Conservation (phyloP, 2,329 filamentous ascomycete species). For the Drechmeria coniospora region DNA sequence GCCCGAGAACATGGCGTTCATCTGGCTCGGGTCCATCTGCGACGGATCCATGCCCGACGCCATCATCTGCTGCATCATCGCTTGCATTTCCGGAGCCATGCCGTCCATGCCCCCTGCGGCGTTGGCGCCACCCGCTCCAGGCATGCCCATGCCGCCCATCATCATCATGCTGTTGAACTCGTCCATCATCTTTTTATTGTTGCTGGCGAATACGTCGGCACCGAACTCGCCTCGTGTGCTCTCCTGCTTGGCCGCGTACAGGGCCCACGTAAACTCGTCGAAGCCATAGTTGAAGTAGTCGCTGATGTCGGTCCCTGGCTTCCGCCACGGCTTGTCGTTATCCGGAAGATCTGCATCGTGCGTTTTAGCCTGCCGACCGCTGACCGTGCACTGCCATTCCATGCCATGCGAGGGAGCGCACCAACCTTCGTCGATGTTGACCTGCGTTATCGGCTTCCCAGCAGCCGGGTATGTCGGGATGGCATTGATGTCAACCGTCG, state of each 20-base stretch:
- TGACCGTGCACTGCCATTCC: no score
- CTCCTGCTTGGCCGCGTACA: conserved; percentile 84
- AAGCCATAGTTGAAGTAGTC: conserved; percentile 99
- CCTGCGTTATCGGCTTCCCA: conserved; percentile 66
- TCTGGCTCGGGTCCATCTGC: conserved; percentile 46
- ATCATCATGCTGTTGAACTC: conserved; percentile 56
- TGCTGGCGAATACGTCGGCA: conserved; percentile 45
- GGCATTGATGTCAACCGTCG: conserved; percentile 70
- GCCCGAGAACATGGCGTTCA: conserved; percentile 43
- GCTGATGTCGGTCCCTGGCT: conserved; percentile 83
- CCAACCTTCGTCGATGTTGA: conserved; percentile 55
- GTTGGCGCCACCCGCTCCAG: conserved; percentile 17
- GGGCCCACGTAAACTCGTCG: conserved; percentile 94
- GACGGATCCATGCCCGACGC: conserved; percentile 47
- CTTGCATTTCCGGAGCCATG: conserved; percentile 51
- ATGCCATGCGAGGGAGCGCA: not conserved
- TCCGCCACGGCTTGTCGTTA: conserved; percentile 87
- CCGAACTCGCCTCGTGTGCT: conserved; percentile 60
- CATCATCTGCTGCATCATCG: conserved; percentile 59
- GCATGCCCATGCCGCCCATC: conserved; percentile 35
- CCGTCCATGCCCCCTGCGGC: conserved; percentile 38
- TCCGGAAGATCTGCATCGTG: conserved; percentile 49
- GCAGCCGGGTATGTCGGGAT: conserved; percentile 64
- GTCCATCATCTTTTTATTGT: conserved; percentile 66
- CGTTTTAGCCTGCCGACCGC: no score